Evolutionary conservation across 1,284 basidiomycete genomes (phyloP).

Genomic region (Apiotrichum siamense): DNA sequence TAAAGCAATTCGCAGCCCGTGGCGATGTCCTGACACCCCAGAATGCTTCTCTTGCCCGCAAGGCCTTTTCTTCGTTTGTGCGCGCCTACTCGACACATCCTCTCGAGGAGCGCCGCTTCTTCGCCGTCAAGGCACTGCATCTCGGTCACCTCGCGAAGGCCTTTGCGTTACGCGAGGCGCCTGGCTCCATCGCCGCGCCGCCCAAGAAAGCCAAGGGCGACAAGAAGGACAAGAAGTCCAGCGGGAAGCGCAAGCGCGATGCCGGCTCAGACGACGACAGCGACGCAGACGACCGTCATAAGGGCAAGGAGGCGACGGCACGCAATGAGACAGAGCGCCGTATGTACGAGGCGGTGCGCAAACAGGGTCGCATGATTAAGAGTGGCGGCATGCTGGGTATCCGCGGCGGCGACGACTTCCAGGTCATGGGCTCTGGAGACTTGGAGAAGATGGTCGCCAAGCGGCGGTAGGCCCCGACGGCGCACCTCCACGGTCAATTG

Average conservation of each 20-base stretch:
- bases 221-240: conserved; percentile 10
- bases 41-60: conserved; percentile 72
- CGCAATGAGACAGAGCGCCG: conserved; percentile 63
- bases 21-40: too few species aligned
- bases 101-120: conserved; percentile 86
- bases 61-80: conserved; percentile 86
- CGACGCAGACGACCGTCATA: background rate
- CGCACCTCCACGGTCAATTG: too few species aligned
- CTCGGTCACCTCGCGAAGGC: conserved; percentile 95
- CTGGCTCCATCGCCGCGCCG: conserved; percentile 56
- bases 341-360: conserved; percentile 81
- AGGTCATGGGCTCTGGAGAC: conserved; percentile 63
- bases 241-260: conserved; percentile 51
- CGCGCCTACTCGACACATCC: conserved; percentile 98
- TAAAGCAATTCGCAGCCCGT: too few species aligned
- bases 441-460: conserved; percentile 58
- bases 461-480: background rate
- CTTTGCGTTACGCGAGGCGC: conserved; percentile 91
- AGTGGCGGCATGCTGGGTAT: conserved; percentile 67
- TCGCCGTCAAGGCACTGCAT: conserved; percentile 89
- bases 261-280: conserved; percentile 49
- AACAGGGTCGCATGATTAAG: conserved; percentile 74
- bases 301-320: conserved; percentile 41
- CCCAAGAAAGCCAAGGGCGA: conserved; percentile 21
- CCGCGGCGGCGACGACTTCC: conserved; percentile 60